phyloP scores from a whole-genome alignment of 2,329 filamentous ascomycete genomes.

The Graphilbum ipis-grandicollis region DNA sequence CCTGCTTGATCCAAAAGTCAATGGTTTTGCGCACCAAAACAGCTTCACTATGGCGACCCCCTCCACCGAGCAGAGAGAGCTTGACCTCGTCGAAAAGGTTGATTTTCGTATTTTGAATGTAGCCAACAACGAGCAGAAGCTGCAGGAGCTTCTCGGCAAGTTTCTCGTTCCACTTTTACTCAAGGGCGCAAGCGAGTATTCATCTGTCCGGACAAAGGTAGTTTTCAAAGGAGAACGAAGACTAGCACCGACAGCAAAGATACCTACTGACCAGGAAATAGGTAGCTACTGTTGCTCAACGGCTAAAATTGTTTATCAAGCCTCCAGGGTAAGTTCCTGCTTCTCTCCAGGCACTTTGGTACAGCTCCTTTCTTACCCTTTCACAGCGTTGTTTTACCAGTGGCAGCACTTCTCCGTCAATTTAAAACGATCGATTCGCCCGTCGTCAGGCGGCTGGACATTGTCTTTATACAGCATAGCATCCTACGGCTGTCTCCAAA shows the following conservation, averaged over 20 bases:
- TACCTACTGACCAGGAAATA: conserved; percentile 9
- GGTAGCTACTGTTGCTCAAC: conserved; percentile 32
- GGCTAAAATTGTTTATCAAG: conserved; percentile 37
- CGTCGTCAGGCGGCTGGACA: conserved; percentile 73
- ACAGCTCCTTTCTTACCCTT: neutral
- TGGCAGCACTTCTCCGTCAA: conserved; percentile 69
- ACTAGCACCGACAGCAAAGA: too few species aligned
- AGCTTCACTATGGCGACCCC: conserved; percentile 5
- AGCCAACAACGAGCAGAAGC: conserved; percentile 67
- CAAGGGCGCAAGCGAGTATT: conserved; percentile 69
- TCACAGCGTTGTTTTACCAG: conserved; percentile 56
- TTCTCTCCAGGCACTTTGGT: neutral
- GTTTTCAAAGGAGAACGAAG: too few species aligned
- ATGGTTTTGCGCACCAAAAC: neutral
- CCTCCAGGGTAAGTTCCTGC: conserved; percentile 22
- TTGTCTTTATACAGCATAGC: conserved; percentile 80
- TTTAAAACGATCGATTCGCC: conserved; percentile 64
- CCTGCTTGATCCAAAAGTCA: neutral
- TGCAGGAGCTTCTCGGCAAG: conserved; percentile 58
- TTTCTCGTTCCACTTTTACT: conserved; percentile 71
- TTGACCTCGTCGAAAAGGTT: conserved; percentile 68
- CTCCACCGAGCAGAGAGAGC: conserved; percentile 47
- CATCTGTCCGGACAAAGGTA: conserved; percentile 66
- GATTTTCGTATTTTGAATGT: conserved; percentile 66
- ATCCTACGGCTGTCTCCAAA: conserved; percentile 28